Conservation (phyloP, 495 filamentous ascomycete genomes). For the Daldinia concentrica region DNA sequence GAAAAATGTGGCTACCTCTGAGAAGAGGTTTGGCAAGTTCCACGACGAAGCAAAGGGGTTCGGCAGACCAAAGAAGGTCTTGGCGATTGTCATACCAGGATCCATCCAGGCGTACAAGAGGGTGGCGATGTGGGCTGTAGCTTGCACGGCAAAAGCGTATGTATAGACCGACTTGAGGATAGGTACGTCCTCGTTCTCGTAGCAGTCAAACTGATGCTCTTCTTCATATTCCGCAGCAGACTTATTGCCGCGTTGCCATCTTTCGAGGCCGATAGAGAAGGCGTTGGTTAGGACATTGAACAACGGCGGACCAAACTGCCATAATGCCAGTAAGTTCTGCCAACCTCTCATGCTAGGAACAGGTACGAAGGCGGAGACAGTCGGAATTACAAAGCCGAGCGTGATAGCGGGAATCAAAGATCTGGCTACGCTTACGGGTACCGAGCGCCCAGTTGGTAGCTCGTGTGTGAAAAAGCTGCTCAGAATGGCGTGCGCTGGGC, state of each 20-base stretch:
- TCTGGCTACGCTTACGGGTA: neutral
- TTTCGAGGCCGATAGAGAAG: neutral
- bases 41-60: constrained; percentile 10
- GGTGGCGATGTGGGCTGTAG: neutral
- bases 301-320: neutral
- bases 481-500: neutral
- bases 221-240: neutral
- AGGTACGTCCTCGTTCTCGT: neutral
- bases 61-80: neutral
- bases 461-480: neutral
- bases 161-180: neutral
- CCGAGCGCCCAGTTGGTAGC: neutral
- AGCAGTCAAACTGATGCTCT: neutral
- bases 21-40: neutral
- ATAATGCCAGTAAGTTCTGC: neutral
- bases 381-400: neutral
- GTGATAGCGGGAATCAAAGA: neutral
- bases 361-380: neutral
- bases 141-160: neutral
- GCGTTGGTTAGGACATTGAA: neutral
- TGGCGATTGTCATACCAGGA: neutral
- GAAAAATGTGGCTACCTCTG: neutral
- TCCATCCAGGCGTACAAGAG: neutral
- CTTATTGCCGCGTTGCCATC: neutral
- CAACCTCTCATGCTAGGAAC: neutral